Base-by-base conservation (phyloP, 192 early-diverging fungal species). In the Thoreauomyces humboldtii region DNA sequence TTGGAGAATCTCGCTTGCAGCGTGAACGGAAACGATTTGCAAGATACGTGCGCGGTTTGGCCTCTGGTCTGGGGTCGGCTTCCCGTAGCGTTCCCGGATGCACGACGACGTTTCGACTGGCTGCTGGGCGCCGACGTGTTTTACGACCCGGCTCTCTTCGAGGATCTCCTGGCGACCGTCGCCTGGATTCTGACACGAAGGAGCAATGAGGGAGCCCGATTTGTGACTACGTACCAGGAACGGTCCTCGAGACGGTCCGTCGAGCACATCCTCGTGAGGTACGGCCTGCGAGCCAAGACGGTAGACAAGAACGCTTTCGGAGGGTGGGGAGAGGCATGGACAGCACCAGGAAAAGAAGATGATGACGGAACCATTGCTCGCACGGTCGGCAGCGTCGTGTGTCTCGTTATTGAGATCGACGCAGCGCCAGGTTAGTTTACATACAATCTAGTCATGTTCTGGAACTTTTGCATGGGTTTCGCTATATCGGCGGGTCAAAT, bases 201-300 rank as follows among this genome's bases (percentile, higher is more conserved):
- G 17, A 50, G 29, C 33, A 4, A 22, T 19, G 31, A 43, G 11
- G 55, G 73, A 2, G 79, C 82, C 38, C 61, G 66, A 12, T 91
- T 91, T 52, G 43, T 90, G 7, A 88, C 88, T 2, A 77, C 88
- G 0, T 92, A 92, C 61, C 89, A 92, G 58, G 82, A 91, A 55
- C 57, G 91, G 56, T 85, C 80, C 55, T 77, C 85, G 28, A 79
- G 82, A 55, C 76, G 88, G 24, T 80, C 80, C 24, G 80, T 91
- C n/a, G 77, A 85, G 47, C 78, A 76, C 27, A 42, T 87, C 27
- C 50, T 91, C 29, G 79, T 81, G 35, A 85, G 83, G 44, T 89
- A 84, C 81, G 73, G 69, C 0, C 63, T 89, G 27, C 25, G 15
- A n/a, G 19, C 27, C 25, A 3, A 37, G 12, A 25, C 55, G 35